Evolutionary conservation across 208 protist species (phyloP), one percentile per base, ranked within the genome.

Genomic region (Trypanosoma brucei): DNA sequence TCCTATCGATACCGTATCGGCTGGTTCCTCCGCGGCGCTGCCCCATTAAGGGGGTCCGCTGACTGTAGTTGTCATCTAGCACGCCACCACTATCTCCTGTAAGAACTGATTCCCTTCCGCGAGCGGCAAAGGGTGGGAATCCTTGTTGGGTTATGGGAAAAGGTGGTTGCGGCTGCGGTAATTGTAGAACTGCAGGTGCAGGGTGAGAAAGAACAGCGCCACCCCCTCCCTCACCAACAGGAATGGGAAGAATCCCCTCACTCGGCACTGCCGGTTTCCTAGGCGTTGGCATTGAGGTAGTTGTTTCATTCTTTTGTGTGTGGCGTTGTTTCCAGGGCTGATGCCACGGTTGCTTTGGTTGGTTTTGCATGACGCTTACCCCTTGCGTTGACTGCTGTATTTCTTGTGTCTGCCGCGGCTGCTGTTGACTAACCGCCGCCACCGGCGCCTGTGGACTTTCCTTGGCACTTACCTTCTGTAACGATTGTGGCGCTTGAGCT

Each of bases 181-280:
- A 33, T 35, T 63, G 58, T 6, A 60, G 39, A 45, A 65, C 3
- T 52, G 44, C 6, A 30, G 65, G 42, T 3, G 1, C 44, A 34
- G 48, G 42, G 13, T 35, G 11, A 22, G 65, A 42, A 13, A 69
- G 30, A 13, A 69, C 55, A 54, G 50, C 51, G 36, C 40, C 39
- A 57, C 36, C 22, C 22, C 22, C 22, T 22, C 22, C 22, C 22
- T 22, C 38, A 46, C 38, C 22, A n/a, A 22, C 3, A 60, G 62
- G 55, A n/a, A 62, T 44, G 7, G 64, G 49, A 31, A 69, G 49
- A 40, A 69, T 62, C 35, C 55, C 64, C n/a, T 69, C 64, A 38
- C 6, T 31, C 50, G 11, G 42, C 42, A 14, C 8, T 46, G 6
- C 8, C 11, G 6, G 42, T 11, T 46, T 6, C 42, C 11, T 6